Evolutionary conservation across 805 yeast genomes (phyloP), one percentile per base, ranked within the genome.

Genomic region (fission yeast (Schizosaccharomyces pombe)): DNA sequence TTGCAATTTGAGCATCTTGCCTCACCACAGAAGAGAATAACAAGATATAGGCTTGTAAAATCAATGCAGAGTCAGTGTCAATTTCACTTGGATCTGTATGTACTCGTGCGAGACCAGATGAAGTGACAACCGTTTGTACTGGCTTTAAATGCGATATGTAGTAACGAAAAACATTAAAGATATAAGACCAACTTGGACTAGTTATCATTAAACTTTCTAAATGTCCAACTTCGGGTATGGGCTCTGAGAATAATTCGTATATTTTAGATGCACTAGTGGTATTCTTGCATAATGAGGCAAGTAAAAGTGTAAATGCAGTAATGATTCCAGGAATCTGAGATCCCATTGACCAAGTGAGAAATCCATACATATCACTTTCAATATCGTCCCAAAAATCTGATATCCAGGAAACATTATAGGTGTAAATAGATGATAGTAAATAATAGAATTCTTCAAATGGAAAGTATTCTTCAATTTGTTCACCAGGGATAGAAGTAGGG

Each of bases 331-430:
- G 53, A 30, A 19, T 32, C 8, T 30, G 39, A 26, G 26, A 49
- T 24, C 19, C 24, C 53, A 30, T 30, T 6, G 39, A 49, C 53
- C 53, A 49, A 6, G 53, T 31, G 12, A 49, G 24, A 14, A 49
- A 49, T 2, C 53, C 53, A 12, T 49, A 49, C 39, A 49, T 49
- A 29, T 49, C 53, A 19, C 53, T 28, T n/a, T 49, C 53, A 5
- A 19, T 19, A 30, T 49, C 53, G 3, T 9, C 6, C 53, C 53
- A 49, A 29, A 49, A 30, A n/a, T 49, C 39, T 30, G 24, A 8
- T 6, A n/a, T 16, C 53, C 39, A 49, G n/a, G 28, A 24, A 16
- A 16, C 19, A 28, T 32, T 30, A 22, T 32, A 49, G 8, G 39
- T 19, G 24, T 49, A 49, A 5, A 49, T 19, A 22, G 39, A 32